These are phyloP conservation scores for Plantago elongata DNA, from an alignment of 257 asterid genomes.

Conservation along the genomic window DNA sequence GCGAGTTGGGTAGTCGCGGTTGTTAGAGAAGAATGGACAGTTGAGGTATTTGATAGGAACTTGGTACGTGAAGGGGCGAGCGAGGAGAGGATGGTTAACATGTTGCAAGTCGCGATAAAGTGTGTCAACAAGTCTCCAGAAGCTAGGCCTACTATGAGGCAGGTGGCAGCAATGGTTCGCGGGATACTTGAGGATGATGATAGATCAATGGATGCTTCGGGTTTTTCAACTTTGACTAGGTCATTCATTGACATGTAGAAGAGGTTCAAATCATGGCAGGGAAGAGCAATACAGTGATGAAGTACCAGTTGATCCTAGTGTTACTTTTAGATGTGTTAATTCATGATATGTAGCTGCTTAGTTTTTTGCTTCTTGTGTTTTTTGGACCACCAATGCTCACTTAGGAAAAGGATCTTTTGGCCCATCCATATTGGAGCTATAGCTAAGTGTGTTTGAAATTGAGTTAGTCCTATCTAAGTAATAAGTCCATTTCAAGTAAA, in stretches of 20 bases:
- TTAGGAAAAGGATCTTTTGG: no score
- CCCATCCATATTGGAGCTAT: no score
- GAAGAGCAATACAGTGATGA: no score
- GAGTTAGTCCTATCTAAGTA: no score
- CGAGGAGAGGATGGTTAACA: conserved; percentile 65
- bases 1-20: conserved; percentile 70
- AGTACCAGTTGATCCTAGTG: no score
- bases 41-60: conserved; percentile 59
- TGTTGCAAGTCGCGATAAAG: conserved; percentile 56
- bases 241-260: conserved; percentile 26
- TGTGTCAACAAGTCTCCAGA: conserved; percentile 38
- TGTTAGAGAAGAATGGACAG: conserved; percentile 77
- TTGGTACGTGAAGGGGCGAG: conserved; percentile 56
- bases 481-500: no score
- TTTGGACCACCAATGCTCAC: no score
- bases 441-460: no score
- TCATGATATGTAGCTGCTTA: background rate
- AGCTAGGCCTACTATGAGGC: conserved; percentile 47
- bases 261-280: background rate
- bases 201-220: conserved; percentile 54
- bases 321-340: background rate
- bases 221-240: conserved; percentile 23
- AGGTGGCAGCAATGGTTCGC: conserved; percentile 43
- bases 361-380: background rate
- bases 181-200: conserved; percentile 59